A percentile compares a stretch with the other conserved stretches of the same genome.
Evolutionary conservation across 352 stramenopile genomes (phyloP).

Genomic region (Pythium insidiosum): DNA sequence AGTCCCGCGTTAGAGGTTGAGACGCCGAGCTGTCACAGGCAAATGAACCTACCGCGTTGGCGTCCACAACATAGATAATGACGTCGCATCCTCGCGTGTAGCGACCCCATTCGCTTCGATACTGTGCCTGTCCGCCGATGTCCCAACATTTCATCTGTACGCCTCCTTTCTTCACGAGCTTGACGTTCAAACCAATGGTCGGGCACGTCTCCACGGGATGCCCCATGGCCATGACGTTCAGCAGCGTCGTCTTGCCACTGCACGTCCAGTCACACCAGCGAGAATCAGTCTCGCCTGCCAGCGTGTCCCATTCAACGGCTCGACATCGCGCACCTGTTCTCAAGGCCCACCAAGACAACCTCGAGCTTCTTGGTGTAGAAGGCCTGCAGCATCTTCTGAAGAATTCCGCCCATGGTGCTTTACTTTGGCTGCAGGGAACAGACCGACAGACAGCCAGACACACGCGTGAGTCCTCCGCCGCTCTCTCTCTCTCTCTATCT

Average conservation of each 20-base stretch:
- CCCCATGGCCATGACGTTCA: conserved; percentile 95
- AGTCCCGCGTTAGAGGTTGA: conserved; percentile 8
- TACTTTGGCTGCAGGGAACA: background rate
- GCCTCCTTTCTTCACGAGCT: conserved; percentile 93
- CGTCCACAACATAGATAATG: conserved; percentile 98
- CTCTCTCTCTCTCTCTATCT: no score
- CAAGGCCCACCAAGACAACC: conserved; percentile 95
- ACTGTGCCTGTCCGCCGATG: conserved; percentile 96
- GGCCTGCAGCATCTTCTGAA: conserved; percentile 92
- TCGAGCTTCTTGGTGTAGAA: conserved; percentile 98
- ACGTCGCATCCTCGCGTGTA: conserved; percentile 97
- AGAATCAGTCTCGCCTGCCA: background rate
- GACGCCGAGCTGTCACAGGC: background rate
- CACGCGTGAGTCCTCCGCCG: no score
- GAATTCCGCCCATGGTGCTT: conserved; percentile 85
- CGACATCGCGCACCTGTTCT: conserved; percentile 80
- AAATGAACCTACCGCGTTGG: conserved; percentile 77
- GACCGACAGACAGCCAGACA: conserved; percentile 1
- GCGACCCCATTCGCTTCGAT: conserved; percentile 90
- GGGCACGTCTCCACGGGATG: conserved; percentile 93
- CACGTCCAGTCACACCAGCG: conserved; percentile 2
- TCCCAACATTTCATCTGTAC: conserved; percentile 99
- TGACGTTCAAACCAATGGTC: conserved; percentile 97
- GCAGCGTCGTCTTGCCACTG: conserved; percentile 94
- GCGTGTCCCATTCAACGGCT: background rate